Evolutionary conservation across 768 basidiomycete species (phyloP).

Genomic region (Guyanaporus albipodus): DNA sequence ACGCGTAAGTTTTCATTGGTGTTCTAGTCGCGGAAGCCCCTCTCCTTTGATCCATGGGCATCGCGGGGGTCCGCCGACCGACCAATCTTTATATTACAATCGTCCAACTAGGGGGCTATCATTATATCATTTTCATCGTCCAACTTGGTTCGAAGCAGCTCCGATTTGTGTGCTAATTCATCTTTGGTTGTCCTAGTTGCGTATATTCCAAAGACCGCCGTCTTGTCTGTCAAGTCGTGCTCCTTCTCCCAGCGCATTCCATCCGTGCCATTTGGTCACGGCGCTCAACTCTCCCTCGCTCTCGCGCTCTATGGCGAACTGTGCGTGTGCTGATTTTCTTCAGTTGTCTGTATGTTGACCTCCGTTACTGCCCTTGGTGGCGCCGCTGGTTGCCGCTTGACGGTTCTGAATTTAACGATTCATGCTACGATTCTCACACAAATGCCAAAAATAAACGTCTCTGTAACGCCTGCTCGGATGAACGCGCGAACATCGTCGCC

Average conservation of each 20-base stretch:
- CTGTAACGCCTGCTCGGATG: conserved; percentile 10
- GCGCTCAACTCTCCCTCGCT: conserved; percentile 57
- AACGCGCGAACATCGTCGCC: conserved; percentile 21
- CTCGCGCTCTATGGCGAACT: conserved; percentile 63
- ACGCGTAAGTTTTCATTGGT: conserved; percentile 28
- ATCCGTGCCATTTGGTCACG: conserved; percentile 48
- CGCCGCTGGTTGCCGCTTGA: conserved; percentile 13
- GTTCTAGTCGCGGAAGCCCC: conserved; percentile 3
- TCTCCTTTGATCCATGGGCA: neutral
- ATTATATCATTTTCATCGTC: neutral
- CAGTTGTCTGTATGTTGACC: conserved; percentile 7
- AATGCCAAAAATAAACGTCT: conserved; percentile 16
- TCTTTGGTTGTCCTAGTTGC: conserved; percentile 44
- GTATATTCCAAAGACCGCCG: conserved; percentile 56
- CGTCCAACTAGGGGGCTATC: too few species aligned
- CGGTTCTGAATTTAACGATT: conserved; percentile 1
- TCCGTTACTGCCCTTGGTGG: conserved; percentile 2
- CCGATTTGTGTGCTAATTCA: conserved; percentile 6
- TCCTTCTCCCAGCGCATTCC: conserved; percentile 43
- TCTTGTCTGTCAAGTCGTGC: conserved; percentile 60
- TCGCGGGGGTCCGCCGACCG: neutral
- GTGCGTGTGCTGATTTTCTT: conserved; percentile 37
- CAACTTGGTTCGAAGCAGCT: neutral
- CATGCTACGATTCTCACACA: conserved; percentile 12
- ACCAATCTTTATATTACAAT: neutral